A percentile compares a stretch with the other conserved stretches of the same genome.
Conservation (phyloP, 176 grass and related monocot genomes). For the Hordeum marinum region DNA sequence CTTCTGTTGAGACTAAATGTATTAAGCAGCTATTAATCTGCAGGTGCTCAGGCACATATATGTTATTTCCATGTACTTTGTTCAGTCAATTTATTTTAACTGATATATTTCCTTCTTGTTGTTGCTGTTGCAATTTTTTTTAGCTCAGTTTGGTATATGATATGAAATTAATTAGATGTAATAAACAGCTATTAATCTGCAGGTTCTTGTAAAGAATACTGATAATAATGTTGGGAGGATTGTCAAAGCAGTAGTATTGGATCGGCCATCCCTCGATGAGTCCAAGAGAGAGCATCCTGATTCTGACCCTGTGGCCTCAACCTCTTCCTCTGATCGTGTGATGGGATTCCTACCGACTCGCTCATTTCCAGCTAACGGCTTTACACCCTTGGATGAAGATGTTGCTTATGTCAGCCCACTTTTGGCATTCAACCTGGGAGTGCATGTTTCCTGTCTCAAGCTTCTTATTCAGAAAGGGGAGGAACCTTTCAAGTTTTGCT, state of each 20-base stretch:
- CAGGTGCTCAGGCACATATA: conserved; percentile 44
- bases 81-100: too few species aligned
- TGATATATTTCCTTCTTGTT: too few species aligned
- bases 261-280: conserved; percentile 29
- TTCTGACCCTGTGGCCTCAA: background rate
- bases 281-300: conserved; percentile 7
- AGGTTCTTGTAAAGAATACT: conserved; percentile 92
- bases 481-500: conserved; percentile 52
- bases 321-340: conserved; percentile 20
- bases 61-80: too few species aligned
- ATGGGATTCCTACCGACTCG: conserved; percentile 64
- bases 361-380: conserved; percentile 22
- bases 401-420: conserved; percentile 78
- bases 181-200: conserved; percentile 12
- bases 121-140: too few species aligned
- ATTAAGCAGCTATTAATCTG: conserved; percentile 6
- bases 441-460: conserved; percentile 75
- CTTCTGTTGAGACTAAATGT: background rate
- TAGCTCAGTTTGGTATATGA: too few species aligned
- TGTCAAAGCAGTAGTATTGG: conserved; percentile 60
- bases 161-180: background rate
- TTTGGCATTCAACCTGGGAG: conserved; percentile 88
- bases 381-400: conserved; percentile 24
- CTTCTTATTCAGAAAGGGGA: conserved; percentile 55
- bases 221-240: conserved; percentile 81